Evolutionary conservation across 257 asterid species (phyloP).

Genomic region (Misopates orontium): DNA sequence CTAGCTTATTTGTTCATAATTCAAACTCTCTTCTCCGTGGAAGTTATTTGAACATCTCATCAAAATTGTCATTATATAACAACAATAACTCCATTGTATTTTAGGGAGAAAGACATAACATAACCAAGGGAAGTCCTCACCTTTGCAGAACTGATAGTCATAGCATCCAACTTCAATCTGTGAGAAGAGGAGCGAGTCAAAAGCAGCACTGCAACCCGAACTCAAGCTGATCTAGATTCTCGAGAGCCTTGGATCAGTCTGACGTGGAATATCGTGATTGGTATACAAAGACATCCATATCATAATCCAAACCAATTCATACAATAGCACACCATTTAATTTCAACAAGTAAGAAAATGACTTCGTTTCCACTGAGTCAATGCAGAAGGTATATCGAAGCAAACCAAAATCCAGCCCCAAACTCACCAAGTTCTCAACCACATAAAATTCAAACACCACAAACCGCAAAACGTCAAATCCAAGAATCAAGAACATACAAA

Average conservation of each 20-base stretch:
- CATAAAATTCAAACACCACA: background rate
- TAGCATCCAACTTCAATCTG: slow-evolving; percentile 5
- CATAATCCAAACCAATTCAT: background rate
- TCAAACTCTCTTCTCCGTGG: slow-evolving; percentile 5
- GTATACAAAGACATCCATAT: slow-evolving; percentile 20
- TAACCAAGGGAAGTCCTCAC: slow-evolving; percentile 4
- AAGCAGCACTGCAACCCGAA: too few relatives aligned
- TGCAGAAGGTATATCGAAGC: background rate
- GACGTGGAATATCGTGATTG: too few relatives aligned
- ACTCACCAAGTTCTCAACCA: background rate
- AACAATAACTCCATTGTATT: background rate
- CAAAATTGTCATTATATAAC: background rate
- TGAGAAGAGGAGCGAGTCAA: too few relatives aligned
- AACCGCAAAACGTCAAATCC: background rate
- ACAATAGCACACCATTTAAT: background rate
- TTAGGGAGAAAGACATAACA: background rate
- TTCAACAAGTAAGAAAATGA: background rate
- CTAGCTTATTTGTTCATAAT: background rate
- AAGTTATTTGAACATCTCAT: background rate
- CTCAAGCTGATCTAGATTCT: too few relatives aligned
- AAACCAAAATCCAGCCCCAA: slow-evolving; percentile 14
- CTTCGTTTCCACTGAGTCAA: slow-evolving; percentile 1
- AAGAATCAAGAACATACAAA: slow-evolving; percentile 1
- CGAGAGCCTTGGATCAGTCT: too few relatives aligned
- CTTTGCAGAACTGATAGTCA: slow-evolving; percentile 7